phyloP scores from a whole-genome alignment of 176 grass and related monocot species.

The Musa acuminata region DNA sequence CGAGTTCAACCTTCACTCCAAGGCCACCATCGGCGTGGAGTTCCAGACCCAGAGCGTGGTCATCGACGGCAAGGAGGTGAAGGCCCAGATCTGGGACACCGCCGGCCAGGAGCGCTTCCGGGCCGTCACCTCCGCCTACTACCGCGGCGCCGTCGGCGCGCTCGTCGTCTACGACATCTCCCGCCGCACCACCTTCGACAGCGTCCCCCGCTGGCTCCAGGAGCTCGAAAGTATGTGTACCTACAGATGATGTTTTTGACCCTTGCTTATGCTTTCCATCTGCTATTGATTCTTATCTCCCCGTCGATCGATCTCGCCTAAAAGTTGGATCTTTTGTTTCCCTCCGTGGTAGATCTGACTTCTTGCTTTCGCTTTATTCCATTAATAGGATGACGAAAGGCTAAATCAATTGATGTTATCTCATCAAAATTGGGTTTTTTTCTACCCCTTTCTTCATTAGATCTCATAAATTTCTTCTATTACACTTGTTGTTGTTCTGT shows the following conservation, averaged over 20 bases:
- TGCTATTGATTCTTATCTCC: background rate
- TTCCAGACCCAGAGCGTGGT: constrained; percentile 19
- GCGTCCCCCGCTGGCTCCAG: constrained; percentile 11
- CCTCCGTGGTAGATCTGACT: background rate
- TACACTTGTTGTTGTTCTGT: background rate
- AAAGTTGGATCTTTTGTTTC: background rate
- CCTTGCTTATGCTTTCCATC: background rate
- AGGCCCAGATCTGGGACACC: constrained; percentile 45
- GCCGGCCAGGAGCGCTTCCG: constrained; percentile 30
- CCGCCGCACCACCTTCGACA: constrained; percentile 11
- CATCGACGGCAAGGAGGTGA: constrained; percentile 35
- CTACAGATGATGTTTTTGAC: background rate
- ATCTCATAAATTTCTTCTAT: background rate
- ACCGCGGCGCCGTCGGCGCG: constrained; percentile 7
- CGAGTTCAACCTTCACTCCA: constrained; percentile 22
- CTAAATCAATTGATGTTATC: background rate
- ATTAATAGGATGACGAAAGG: background rate
- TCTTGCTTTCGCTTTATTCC: background rate
- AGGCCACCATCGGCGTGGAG: constrained; percentile 26
- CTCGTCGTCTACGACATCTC: constrained; percentile 16
- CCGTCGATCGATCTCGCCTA: background rate
- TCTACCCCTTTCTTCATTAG: background rate
- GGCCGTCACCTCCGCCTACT: constrained; percentile 13
- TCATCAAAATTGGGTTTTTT: background rate
- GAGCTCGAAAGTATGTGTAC: constrained; percentile 4